Base-by-base conservation (phyloP, 2,329 filamentous ascomycete species). In the Penicillium sp. region DNA sequence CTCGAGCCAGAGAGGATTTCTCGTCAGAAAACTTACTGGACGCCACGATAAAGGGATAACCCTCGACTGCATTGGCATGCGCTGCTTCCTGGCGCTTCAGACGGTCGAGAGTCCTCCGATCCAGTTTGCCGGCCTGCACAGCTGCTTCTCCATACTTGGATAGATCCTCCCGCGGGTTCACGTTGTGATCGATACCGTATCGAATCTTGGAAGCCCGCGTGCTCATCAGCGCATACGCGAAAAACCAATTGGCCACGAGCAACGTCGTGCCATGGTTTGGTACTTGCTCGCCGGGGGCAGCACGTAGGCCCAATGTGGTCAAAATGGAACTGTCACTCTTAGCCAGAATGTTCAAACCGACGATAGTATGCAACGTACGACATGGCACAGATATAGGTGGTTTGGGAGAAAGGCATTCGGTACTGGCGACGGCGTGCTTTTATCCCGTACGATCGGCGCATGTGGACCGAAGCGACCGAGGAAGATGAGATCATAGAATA, bases 171-270 rank as follows among this genome's bases (percentile, higher is more conserved):
- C 64, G 58, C 0, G 65, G 66, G 3, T 51, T 52, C 23, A 59
- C 57, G 32, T 68, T 64, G 48, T 68, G 56, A 47, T 68, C 65
- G 25, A 67, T 39, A 9, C 60, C 52, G 36, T 56, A 48, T 32
- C 32, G 37, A 1, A 51, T 30, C 39, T 68, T 69, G 18, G 51
- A 43, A 4, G 43, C 44, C 3, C 66, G 64, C 0, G 60, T 57
- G 35, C 62, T 65, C 47, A 65, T 55, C 11, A 61, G 26, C 20
- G 37, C 48, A 48, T 67, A 65, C 26, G 65, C 60, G 41, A 62
- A 57, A 33, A 64, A 28, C 54, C 65, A 70, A 50, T 69, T 64
- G 41, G 51, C 60, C 36, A 65, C 47, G 2, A 68, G 47, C 36
- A 66, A 62, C 41, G 47, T 47, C 1, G 62, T 51, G 1, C 51